Evolutionary conservation across 225 moss, liverwort and hornwort species (phyloP), one percentile per base, ranked within the genome.

Genomic region (Physcomitrellopsis africana): DNA sequence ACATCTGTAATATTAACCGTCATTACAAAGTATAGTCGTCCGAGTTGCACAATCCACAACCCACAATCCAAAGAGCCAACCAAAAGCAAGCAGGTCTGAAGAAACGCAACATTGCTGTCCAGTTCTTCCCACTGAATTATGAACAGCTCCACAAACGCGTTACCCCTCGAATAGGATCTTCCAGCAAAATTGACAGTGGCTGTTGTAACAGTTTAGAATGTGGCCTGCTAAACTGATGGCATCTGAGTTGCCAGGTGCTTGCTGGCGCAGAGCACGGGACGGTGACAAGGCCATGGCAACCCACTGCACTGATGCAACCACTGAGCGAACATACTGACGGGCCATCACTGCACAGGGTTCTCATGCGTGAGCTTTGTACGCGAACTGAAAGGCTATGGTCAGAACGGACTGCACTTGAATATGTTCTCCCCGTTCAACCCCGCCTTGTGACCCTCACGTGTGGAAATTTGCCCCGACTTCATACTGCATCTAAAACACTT

Each of bases 211-310:
- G 79, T 88, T 86, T 43, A 92, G 69, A 77, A 97, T 89, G 56
- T 89, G 91, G 58, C 92, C 86, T 43, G 90, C 87, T 74, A 94
- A 87, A 69, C 83, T 76, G 53, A 97, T 78, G 65, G 90, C 92
- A 77, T 94, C 94, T 22, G 96, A 86, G 72, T 89, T 91, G 60
- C 91, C 90, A 69, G 96, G 89, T 68, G 86, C 78, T 60, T 79
- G 84, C 29, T 86, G 85, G 68, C 88, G 88, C 14, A 85, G 91
- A 52, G 86, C 63, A 55, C 79, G 79, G 56, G 92, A 86, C 19
- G 96, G 96, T 58, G 94, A 91, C 74, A 94, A 84, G 65, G 91
- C 91, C 94, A 96, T 96, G 32, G 94, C 96, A 72, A 96, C 94
- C 60, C 94, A 89, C 80, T 96, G 96, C 67, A 96, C 96, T 69